These are phyloP conservation scores for Rhododendron williamsianum DNA, from an alignment of 148 eudicot genomes.

Conservation along the genomic window DNA sequence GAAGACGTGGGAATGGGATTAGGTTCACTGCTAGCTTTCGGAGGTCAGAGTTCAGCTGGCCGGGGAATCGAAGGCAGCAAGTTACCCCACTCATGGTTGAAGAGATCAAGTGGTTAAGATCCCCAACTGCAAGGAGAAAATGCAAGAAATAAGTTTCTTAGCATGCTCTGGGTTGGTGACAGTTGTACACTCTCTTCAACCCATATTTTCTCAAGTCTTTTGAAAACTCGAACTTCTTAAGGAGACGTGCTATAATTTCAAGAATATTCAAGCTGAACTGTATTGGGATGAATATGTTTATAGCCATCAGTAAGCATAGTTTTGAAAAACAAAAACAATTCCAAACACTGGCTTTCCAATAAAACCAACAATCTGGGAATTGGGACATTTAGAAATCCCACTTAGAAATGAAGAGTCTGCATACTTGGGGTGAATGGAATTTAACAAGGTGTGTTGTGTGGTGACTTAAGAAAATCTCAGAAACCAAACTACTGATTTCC, in stretches of 20 bases:
- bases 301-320: neutral
- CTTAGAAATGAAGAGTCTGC: neutral
- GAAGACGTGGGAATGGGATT: constrained; percentile 88
- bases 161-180: neutral
- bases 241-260: neutral
- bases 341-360: neutral
- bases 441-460: neutral
- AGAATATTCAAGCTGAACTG: neutral
- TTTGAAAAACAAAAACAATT: neutral
- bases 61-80: neutral
- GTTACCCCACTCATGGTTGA: constrained; percentile 24
- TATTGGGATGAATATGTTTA: neutral
- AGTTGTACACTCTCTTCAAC: neutral
- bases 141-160: neutral
- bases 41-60: constrained; percentile 27
- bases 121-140: neutral
- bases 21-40: constrained; percentile 75
- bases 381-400: neutral
- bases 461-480: neutral
- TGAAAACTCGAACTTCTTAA: neutral
- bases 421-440: neutral
- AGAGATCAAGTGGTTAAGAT: constrained; percentile 51
- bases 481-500: neutral
- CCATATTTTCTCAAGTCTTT: neutral
- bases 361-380: neutral